A percentile compares a stretch with the other conserved stretches of the same genome.
Evolutionary conservation across 2,329 filamentous ascomycete genomes (phyloP).

Genomic region (Colletotrichum lupini): DNA sequence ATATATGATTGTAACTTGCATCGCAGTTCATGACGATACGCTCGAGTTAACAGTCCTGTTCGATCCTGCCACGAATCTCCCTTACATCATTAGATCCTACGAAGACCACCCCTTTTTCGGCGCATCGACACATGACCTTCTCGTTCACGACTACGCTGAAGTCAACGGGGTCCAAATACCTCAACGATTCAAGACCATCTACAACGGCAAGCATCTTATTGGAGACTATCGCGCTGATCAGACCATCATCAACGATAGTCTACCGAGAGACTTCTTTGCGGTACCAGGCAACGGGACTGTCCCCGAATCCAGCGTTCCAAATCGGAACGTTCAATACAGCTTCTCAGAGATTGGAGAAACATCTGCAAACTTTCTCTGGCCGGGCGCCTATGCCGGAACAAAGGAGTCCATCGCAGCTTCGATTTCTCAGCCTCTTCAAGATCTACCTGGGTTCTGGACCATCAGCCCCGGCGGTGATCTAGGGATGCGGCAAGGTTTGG

Average conservation of each 20-base stretch:
- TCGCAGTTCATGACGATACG: background rate
- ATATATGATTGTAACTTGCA: background rate
- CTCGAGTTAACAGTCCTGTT: background rate
- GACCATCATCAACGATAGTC: background rate
- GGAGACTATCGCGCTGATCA: constrained; percentile 17
- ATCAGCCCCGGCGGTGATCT: too few species aligned
- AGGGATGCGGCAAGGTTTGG: background rate
- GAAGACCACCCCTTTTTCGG: constrained; percentile 34
- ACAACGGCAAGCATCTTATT: constrained; percentile 14
- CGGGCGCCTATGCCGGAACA: constrained; percentile 29
- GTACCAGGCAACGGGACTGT: constrained; percentile 19
- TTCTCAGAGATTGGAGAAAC: constrained; percentile 30
- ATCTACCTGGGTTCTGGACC: too few species aligned
- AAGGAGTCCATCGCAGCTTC: background rate
- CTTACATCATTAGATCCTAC: constrained; percentile 24
- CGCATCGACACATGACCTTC: constrained; percentile 24
- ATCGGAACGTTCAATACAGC: background rate
- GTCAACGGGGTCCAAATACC: constrained; percentile 23
- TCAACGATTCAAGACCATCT: constrained; percentile 18
- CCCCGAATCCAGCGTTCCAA: background rate
- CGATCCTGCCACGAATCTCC: constrained; percentile 5
- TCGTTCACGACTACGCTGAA: constrained; percentile 29
- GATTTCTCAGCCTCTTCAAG: too few species aligned
- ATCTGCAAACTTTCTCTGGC: constrained; percentile 29
- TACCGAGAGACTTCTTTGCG: background rate